A percentile compares a stretch with the other conserved stretches of the same genome.
phyloP scores from a whole-genome alignment of 164 flowering plant genomes.

The Malania oleifera region DNA sequence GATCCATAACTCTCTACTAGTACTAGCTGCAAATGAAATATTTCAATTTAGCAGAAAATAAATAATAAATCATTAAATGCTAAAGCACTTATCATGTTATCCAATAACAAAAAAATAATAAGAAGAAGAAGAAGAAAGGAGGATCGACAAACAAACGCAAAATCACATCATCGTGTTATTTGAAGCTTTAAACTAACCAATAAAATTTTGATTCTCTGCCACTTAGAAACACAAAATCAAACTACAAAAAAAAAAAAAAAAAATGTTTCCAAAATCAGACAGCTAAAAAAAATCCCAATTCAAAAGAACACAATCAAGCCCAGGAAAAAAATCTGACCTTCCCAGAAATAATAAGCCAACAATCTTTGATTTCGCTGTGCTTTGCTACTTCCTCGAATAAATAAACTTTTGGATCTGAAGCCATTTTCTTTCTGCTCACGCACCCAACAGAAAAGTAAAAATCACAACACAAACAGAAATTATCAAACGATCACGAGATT shows the following conservation, averaged over 20 bases:
- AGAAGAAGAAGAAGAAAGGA: no score
- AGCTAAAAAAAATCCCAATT: no score
- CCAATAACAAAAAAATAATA: no score
- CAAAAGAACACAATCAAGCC: background rate
- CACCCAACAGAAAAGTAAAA: background rate
- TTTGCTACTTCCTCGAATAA: constrained; percentile 57
- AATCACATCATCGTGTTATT: no score
- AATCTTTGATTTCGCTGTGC: constrained; percentile 72
- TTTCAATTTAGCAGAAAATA: no score
- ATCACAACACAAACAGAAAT: background rate
- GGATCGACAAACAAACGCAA: no score
- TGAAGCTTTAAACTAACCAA: background rate
- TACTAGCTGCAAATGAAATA: no score
- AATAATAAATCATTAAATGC: no score
- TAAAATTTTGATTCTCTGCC: background rate
- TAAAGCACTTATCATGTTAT: no score
- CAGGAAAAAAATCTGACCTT: constrained; percentile 45
- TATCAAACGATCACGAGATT: background rate
- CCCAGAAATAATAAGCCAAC: constrained; percentile 81
- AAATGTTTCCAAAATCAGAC: no score
- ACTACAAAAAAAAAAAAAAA: background rate
- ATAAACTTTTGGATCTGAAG: constrained; percentile 47
- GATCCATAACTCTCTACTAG: no score
- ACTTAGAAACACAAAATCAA: no score
- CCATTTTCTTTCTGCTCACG: constrained; percentile 30